A percentile compares a stretch with the other conserved stretches of the same genome.
Evolutionary conservation across 768 basidiomycete genomes (phyloP).

Genomic region (Rhizopogon rudus): DNA sequence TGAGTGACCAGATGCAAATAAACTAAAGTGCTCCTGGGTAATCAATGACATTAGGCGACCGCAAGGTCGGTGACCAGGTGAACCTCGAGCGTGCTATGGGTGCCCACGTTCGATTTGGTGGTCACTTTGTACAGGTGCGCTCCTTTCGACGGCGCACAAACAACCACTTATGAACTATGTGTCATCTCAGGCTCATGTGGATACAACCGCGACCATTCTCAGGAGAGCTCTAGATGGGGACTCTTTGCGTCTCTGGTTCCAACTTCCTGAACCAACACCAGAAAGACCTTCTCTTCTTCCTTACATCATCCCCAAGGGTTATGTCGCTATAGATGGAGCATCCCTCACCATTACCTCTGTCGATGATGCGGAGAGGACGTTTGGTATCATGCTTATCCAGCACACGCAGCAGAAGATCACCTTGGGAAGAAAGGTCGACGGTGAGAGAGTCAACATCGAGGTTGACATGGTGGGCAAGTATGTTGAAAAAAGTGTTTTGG

Average conservation of each 20-base stretch:
- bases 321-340: slow-evolving; percentile 89
- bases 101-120: slow-evolving; percentile 87
- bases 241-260: slow-evolving; percentile 81
- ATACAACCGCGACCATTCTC: slow-evolving; percentile 77
- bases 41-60: slow-evolving; percentile 51
- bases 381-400: slow-evolving; percentile 92
- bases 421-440: slow-evolving; percentile 66
- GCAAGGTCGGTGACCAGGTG: slow-evolving; percentile 71
- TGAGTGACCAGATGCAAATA: slow-evolving; percentile 25
- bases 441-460: slow-evolving; percentile 89
- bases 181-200: slow-evolving; percentile 81
- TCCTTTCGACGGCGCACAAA: background rate
- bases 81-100: slow-evolving; percentile 96
- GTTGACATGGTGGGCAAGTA: slow-evolving; percentile 95
- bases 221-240: slow-evolving; percentile 72
- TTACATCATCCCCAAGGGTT: slow-evolving; percentile 92
- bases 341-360: slow-evolving; percentile 89
- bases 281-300: slow-evolving; percentile 61
- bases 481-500: slow-evolving; percentile 76
- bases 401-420: slow-evolving; percentile 91
- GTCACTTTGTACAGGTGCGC: slow-evolving; percentile 93
- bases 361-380: slow-evolving; percentile 52
- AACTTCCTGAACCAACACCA: slow-evolving; percentile 56
- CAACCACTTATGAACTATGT: background rate
- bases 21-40: background rate